Evolutionary conservation across 1,139 yeast genomes (phyloP), one percentile per base, ranked within the genome.

Genomic region (Saccharomyces hybrid): DNA sequence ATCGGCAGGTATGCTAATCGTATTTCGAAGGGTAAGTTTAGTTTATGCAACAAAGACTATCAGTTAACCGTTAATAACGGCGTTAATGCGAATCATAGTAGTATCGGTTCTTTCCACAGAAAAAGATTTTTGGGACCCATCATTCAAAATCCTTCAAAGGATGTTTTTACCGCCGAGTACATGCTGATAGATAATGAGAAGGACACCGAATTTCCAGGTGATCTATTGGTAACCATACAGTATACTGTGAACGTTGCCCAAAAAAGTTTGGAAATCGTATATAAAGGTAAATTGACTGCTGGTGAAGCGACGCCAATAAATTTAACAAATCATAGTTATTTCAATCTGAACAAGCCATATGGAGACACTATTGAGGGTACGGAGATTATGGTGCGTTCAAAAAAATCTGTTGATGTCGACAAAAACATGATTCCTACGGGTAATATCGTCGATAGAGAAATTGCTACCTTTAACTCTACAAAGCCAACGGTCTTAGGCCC

Each of bases 1-100:
- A 78, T 83, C 42, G 89, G 89, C 26, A 75, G 88, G 53, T 78
- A 74, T 55, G 87, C 88, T 55, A 84, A 84, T 68, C 74, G 89
- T 59, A 77, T 84, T 55, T 71, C 75, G 32, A 73, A 74, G 29
- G 84, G 81, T 26, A 60, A 66, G 53, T 74, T 82, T 59, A 59
- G 62, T 26, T 62, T 81, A 23, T 71, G 74, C 52, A 82, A 79
- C 3, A 64, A 70, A 54, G 63, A 68, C 16, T 78, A 73, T 62
- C 65, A 71, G 25, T 67, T 82, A 52, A 73, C 74, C 7, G 63
- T 71, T 34, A 81, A 80, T 65, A 65, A 67, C 41, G 70, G 70
- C 31, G 58, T 57, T 5, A 73, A 74, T 50, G 75, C 81, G 42
- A 73, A 83, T 29, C 79, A 77, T 56, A 83, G 84, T 28, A 87